These are phyloP conservation scores for Stephania yunnanensis DNA, from an alignment of 164 flowering plant species.

Conservation along the genomic window DNA sequence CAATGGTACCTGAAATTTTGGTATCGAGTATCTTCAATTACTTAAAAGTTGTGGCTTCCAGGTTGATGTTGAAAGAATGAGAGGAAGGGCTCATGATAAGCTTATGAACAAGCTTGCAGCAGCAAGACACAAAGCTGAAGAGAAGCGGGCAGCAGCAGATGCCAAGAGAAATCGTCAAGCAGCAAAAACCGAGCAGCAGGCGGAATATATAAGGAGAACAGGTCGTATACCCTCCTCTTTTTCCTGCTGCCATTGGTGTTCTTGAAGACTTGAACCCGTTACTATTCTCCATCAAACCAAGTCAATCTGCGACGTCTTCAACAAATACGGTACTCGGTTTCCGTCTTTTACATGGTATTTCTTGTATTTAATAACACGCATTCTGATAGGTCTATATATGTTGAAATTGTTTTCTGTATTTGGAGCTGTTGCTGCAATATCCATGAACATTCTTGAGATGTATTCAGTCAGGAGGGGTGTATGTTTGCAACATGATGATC, in stretches of 20 bases:
- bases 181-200: slow-evolving; percentile 64
- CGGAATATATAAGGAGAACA: slow-evolving; percentile 68
- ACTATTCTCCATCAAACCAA: not conserved
- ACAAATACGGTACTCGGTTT: not conserved
- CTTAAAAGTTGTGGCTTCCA: slow-evolving; percentile 15
- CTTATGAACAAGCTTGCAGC: slow-evolving; percentile 70
- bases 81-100: slow-evolving; percentile 57
- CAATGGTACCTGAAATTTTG: not conserved
- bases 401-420: not conserved
- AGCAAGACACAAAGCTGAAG: slow-evolving; percentile 67
- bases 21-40: not conserved
- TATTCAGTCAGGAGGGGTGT: not conserved
- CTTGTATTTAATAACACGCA: slow-evolving; percentile 3
- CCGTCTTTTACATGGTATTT: not conserved
- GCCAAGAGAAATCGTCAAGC: slow-evolving; percentile 57
- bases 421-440: not conserved
- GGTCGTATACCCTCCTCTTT: slow-evolving; percentile 66
- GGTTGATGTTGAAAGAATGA: slow-evolving; percentile 78
- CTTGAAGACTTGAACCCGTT: slow-evolving; percentile 16
- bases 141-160: slow-evolving; percentile 69
- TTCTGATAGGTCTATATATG: not conserved
- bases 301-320: not conserved
- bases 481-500: not conserved
- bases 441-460: not conserved
- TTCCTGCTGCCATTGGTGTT: slow-evolving; percentile 56